These are phyloP conservation scores for Serendipita vermifera DNA, from an alignment of 768 basidiomycete genomes.

Conservation along the genomic window DNA sequence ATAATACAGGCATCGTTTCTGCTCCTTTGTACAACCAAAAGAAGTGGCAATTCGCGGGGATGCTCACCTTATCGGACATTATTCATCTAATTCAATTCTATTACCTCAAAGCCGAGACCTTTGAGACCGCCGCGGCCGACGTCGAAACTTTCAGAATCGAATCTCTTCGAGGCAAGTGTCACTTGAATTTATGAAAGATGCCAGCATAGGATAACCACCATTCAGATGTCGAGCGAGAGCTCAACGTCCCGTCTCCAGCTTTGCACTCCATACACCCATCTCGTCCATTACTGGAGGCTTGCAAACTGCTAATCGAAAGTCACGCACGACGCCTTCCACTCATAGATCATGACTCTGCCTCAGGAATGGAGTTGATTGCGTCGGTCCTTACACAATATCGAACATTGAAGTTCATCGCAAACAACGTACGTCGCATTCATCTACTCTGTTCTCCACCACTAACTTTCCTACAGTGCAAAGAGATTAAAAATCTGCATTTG, in stretches of 20 bases:
- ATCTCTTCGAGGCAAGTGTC: slow-evolving; percentile 28
- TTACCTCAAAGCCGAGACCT: slow-evolving; percentile 30
- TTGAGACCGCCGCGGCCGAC: slow-evolving; percentile 31
- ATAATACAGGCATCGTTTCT: slow-evolving; percentile 30
- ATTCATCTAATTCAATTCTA: slow-evolving; percentile 40
- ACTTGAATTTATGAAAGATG: background rate
- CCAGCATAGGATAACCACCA: background rate
- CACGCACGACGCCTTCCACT: slow-evolving; percentile 34
- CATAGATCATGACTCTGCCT: slow-evolving; percentile 34
- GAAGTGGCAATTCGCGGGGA: slow-evolving; percentile 34
- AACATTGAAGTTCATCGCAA: slow-evolving; percentile 36
- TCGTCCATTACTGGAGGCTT: slow-evolving; percentile 32
- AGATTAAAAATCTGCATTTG: slow-evolving; percentile 24
- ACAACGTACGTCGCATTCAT: slow-evolving; percentile 25
- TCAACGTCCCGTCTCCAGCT: slow-evolving; percentile 35
- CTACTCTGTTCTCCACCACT: background rate
- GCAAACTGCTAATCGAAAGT: slow-evolving; percentile 31
- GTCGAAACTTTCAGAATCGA: slow-evolving; percentile 32
- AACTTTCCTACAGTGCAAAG: slow-evolving; percentile 24
- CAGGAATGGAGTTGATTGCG: slow-evolving; percentile 34
- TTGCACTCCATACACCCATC: slow-evolving; percentile 35
- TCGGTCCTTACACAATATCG: slow-evolving; percentile 36
- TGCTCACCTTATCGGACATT: slow-evolving; percentile 38
- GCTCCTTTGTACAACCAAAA: slow-evolving; percentile 36
- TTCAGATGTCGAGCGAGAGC: slow-evolving; percentile 33